Evolutionary conservation across 495 filamentous ascomycete genomes (phyloP), one percentile per base, ranked within the genome.

Genomic region (Aspergillus wentii): DNA sequence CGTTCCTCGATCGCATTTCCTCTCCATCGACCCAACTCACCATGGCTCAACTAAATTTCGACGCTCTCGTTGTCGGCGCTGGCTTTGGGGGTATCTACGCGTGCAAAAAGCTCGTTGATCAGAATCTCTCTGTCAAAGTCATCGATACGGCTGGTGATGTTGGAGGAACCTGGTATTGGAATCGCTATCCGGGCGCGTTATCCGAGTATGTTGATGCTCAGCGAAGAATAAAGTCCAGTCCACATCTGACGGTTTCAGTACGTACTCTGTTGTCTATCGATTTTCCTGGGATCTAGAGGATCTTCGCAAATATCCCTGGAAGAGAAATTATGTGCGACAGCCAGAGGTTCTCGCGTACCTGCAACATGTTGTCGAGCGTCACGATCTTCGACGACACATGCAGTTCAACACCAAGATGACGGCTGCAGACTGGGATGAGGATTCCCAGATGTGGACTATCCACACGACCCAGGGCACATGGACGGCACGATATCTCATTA

Each of bases 31-130:
- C n/a, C n/a, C n/a, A n/a, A n/a, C n/a, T n/a, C n/a, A n/a, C n/a
- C n/a, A n/a, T n/a, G n/a, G n/a, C n/a, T n/a, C n/a, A n/a, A 37
- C 33, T 44, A 8, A 21, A 69, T 17, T 40, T 72, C 26, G 75
- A 79, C 40, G 67, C 61, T 27, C 56, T 79, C 18, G 59, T 78
- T 29, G 69, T 80, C 10, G 76, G 75, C 7, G 65, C 66, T 13
- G 75, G 75, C 8, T 76, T 78, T 28, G 57, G 61, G 4, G 55
- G 68, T 0, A 51, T 63, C 23, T 69, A 64, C 37, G 35, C 42
- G 8, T 49, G 66, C 16, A 39, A 72, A n/a, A 18, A 35, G 10
- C 54, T 76, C 4, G 44, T 56, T 4, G 44, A 69, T n/a, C 35
- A 40, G 8, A 63, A 64, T 0, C 49, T 68, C 23, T 56, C 41